These are phyloP conservation scores for Phlebiopsis gigantea DNA, from an alignment of 768 basidiomycete genomes.

Conservation along the genomic window DNA sequence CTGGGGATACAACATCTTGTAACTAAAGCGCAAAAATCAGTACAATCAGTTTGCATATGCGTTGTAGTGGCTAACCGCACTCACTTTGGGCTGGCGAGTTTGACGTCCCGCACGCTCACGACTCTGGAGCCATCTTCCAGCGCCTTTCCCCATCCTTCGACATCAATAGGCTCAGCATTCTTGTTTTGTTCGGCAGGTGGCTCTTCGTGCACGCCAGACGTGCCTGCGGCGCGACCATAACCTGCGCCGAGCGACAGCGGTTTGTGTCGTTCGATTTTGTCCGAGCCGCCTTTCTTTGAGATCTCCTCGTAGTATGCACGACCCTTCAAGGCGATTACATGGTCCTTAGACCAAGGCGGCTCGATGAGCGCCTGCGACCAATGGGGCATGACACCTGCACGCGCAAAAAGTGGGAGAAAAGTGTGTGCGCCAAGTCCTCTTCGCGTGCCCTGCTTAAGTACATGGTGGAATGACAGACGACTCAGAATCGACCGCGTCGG, in stretches of 20 bases:
- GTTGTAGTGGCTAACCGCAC: constrained; percentile 3
- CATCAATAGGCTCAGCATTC: neutral
- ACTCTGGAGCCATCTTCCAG: constrained; percentile 5
- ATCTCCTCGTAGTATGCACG: neutral
- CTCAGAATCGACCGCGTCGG: neutral
- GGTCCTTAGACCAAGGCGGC: constrained; percentile 6
- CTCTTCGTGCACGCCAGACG: neutral
- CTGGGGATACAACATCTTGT: constrained; percentile 6
- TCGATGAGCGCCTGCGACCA: neutral
- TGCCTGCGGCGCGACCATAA: neutral
- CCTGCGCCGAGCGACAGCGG: neutral
- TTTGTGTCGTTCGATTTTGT: neutral
- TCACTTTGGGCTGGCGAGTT: constrained; percentile 12
- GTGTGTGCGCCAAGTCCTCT: neutral
- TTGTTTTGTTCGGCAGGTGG: neutral
- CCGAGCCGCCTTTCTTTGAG: neutral
- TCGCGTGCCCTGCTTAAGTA: neutral
- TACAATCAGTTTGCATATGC: neutral
- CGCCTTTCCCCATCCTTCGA: constrained; percentile 1
- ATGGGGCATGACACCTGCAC: neutral
- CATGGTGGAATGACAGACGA: neutral
- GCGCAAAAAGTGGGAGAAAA: neutral
- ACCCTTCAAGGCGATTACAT: neutral
- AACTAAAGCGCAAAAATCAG: neutral
- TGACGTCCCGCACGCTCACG: constrained; percentile 18